Evolutionary conservation across 305 asterid species (phyloP).

Genomic region (Fraxinus xanthoxyloides): DNA sequence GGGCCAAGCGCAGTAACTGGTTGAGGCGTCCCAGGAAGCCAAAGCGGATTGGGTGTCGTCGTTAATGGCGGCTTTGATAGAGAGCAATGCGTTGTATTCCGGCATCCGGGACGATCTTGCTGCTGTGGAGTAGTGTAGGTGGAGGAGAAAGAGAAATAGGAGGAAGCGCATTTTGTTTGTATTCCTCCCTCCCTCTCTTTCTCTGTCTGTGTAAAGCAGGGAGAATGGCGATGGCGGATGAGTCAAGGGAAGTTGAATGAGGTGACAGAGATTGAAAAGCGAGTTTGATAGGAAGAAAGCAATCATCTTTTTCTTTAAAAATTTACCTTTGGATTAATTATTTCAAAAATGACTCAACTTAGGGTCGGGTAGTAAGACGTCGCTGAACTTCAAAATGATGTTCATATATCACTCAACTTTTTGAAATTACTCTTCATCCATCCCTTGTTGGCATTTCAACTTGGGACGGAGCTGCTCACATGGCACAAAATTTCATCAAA

Average conservation of each 20-base stretch:
- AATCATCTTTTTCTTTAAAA: not conserved
- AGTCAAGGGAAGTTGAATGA: not conserved
- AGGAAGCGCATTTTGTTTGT: slow-evolving; percentile 47
- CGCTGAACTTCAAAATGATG: too few relatives aligned
- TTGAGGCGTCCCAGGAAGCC: slow-evolving; percentile 56
- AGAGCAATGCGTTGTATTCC: slow-evolving; percentile 55
- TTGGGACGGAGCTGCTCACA: not conserved
- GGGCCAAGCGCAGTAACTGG: slow-evolving; percentile 58
- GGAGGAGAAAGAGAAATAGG: slow-evolving; percentile 35
- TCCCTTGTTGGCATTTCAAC: not conserved
- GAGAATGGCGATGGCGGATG: not conserved
- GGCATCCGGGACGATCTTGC: slow-evolving; percentile 41
- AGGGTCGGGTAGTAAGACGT: too few relatives aligned
- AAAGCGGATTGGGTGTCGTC: slow-evolving; percentile 59
- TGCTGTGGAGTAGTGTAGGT: slow-evolving; percentile 27
- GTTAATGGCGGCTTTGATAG: slow-evolving; percentile 59
- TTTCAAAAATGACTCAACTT: too few relatives aligned
- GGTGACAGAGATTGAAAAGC: not conserved
- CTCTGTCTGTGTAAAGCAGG: not conserved
- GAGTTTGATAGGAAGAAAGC: not conserved
- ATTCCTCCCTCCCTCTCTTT: not conserved
- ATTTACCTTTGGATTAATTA: too few relatives aligned
- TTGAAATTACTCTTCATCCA: not conserved
- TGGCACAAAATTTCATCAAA: not conserved
- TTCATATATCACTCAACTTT: not conserved